These are phyloP conservation scores for Yarrowia porcina DNA, from an alignment of 805 yeast species.

Conservation along the genomic window DNA sequence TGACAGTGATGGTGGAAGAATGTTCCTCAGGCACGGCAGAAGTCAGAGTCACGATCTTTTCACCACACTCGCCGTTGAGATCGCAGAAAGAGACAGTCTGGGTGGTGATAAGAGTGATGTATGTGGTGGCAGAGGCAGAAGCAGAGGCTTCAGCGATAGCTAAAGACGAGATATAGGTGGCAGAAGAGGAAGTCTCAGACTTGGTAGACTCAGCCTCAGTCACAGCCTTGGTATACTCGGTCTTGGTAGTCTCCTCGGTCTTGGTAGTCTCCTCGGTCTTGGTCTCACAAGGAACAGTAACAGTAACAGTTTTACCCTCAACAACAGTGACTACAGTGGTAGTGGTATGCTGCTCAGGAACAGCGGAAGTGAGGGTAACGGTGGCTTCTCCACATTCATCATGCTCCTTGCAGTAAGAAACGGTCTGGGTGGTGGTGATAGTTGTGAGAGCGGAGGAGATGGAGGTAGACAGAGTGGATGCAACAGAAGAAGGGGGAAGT, in stretches of 20 bases:
- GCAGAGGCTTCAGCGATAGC: too few relatives aligned
- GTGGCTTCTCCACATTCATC: slow-evolving; percentile 1
- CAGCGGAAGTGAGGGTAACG: background rate
- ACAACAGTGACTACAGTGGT: background rate
- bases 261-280: too few relatives aligned
- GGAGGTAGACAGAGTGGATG: background rate
- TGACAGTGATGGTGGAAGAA: background rate
- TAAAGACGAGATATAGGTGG: too few relatives aligned
- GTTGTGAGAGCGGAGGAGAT: background rate
- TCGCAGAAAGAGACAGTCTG: too few relatives aligned
- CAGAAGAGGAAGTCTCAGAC: too few relatives aligned
- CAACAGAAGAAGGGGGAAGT: too few relatives aligned
- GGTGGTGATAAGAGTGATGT: too few relatives aligned
- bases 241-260: too few relatives aligned
- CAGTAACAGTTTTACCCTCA: background rate
- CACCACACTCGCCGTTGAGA: too few relatives aligned
- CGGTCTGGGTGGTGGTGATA: background rate
- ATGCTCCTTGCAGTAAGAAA: background rate
- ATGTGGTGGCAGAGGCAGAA: background rate
- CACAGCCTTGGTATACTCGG: too few relatives aligned
- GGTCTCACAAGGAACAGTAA: background rate
- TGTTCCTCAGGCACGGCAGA: background rate
- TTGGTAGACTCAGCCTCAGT: too few relatives aligned
- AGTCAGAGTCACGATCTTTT: too few relatives aligned
- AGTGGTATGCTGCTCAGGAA: background rate